Evolutionary conservation across 108 stramenopile genomes (phyloP).

Genomic region (Chaetoceros tenuissimus): DNA sequence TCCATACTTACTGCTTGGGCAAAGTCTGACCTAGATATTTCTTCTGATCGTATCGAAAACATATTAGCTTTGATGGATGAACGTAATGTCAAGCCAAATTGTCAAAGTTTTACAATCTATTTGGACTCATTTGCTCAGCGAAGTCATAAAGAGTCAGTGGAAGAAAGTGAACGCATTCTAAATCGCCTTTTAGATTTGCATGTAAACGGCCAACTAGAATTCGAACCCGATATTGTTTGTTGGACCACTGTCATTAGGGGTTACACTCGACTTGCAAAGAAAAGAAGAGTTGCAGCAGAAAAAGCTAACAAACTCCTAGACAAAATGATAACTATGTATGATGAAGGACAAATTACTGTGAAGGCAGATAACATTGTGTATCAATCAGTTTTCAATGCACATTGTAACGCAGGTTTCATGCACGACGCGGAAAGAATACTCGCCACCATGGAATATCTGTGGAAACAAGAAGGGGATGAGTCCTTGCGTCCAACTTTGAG

Average conservation of each 20-base stretch:
- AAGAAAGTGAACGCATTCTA: slow-evolving; percentile 25
- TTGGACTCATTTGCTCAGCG: slow-evolving; percentile 39
- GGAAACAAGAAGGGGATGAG: too few species aligned
- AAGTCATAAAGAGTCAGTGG: slow-evolving; percentile 27
- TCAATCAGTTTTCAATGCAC: slow-evolving; percentile 45
- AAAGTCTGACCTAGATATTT: slow-evolving; percentile 38
- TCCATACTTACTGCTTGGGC: slow-evolving; percentile 17
- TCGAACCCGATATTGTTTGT: slow-evolving; percentile 34
- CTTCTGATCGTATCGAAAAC: slow-evolving; percentile 50
- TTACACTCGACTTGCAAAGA: slow-evolving; percentile 30
- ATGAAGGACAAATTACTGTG: slow-evolving; percentile 23
- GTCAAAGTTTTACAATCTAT: slow-evolving; percentile 36
- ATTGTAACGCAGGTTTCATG: too few species aligned
- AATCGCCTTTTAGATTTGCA: slow-evolving; percentile 27
- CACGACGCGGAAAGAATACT: too few species aligned
- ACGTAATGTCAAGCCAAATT: slow-evolving; percentile 19
- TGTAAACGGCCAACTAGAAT: slow-evolving; percentile 3
- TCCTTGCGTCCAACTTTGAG: too few species aligned
- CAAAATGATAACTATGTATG: slow-evolving; percentile 43
- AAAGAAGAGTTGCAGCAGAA: slow-evolving; percentile 39
- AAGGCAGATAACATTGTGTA: slow-evolving; percentile 38
- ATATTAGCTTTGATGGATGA: slow-evolving; percentile 46
- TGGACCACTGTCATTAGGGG: slow-evolving; percentile 45
- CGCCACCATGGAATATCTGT: too few species aligned
- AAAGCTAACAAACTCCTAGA: slow-evolving; percentile 43